Base-by-base conservation (phyloP, 345 rosid species). In the Sisymbrium irio region DNA sequence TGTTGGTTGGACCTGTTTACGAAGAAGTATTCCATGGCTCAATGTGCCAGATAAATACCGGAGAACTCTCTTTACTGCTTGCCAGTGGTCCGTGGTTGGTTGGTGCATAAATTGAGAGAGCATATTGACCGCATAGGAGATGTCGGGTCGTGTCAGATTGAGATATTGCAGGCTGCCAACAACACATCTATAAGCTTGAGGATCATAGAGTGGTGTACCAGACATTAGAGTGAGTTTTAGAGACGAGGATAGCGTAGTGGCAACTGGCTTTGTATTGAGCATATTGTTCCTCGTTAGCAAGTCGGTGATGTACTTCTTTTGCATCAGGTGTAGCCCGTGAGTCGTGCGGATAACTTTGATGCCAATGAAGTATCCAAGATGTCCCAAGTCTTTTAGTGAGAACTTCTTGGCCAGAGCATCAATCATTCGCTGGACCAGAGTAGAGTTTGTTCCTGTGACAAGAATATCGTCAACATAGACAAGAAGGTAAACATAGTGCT, bases 381-480 rank as follows among this genome's bases (percentile, higher is more conserved):
- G 0, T 1, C 71, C 53, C 6, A 69, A 30, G 3, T 69, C 76
- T 4, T 69, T 62, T 2, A 76, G 0, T 0, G 71, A 62, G 7
- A 76, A 76, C 0, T 11, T 56, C 0, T 6, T 3, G 0, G 64
- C 12, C 0, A 70, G 9, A 11, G 17, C 35, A 0, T 9, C 9
- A 6, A 69, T 28, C 3, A 68, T 4, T 0, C 28, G 17, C 3
- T 50, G 42, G 0, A 39, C 2, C 7, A 0, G 0, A 15, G 4
- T 0, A 9, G 42, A 2, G 15, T 0, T 20, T 0, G 14, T 61
- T 0, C 74, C 28, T 2, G 35, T 69, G 4, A 62, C 6, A 0
- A 69, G 1, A 0, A 44, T 5, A 6, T 69, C 80, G 51, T 69
- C 60, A 1, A 76, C 65, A 45, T 77, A 77, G 3, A 77, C 35